A percentile compares a stretch with the other conserved stretches of the same genome.
These are phyloP conservation scores for Vigna radiata DNA, from an alignment of 306 rosid species.

Conservation along the genomic window DNA sequence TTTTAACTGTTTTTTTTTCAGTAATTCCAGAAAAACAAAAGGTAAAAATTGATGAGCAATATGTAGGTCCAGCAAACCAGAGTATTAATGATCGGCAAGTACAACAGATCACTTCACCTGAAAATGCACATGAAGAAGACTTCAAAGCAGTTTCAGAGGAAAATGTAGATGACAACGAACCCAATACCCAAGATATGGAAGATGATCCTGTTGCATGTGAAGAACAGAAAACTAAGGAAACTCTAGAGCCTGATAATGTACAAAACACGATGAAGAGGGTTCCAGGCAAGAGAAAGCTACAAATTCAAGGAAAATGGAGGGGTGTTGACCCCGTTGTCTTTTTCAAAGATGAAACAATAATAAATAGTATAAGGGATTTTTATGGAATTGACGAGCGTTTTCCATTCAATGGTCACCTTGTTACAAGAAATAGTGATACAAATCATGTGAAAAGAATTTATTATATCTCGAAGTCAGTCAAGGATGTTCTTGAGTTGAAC, in stretches of 20 bases:
- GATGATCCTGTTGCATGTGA: slow-evolving; percentile 48
- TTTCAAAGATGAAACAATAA: slow-evolving; percentile 75
- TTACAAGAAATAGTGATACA: slow-evolving; percentile 79
- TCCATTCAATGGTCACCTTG: slow-evolving; percentile 82
- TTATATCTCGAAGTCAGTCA: slow-evolving; percentile 83
- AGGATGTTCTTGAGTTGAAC: slow-evolving; percentile 88
- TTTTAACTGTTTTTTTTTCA: slow-evolving; percentile 44
- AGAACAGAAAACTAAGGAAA: slow-evolving; percentile 52
- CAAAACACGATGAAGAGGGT: slow-evolving; percentile 49
- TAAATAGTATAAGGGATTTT: slow-evolving; percentile 77
- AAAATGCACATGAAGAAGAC: slow-evolving; percentile 50
- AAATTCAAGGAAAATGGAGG: slow-evolving; percentile 92
- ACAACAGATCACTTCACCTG: slow-evolving; percentile 48
- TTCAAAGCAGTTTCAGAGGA: slow-evolving; percentile 60
- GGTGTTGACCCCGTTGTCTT: slow-evolving; percentile 96
- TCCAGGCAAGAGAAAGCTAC: slow-evolving; percentile 77
- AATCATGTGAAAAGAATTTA: slow-evolving; percentile 91
- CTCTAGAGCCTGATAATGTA: slow-evolving; percentile 46
- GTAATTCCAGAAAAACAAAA: slow-evolving; percentile 59
- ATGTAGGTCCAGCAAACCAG: slow-evolving; percentile 44
- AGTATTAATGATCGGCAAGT: slow-evolving; percentile 52
- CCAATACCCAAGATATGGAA: slow-evolving; percentile 48
- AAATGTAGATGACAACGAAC: slow-evolving; percentile 55
- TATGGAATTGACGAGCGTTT: slow-evolving; percentile 82
- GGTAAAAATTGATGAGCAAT: slow-evolving; percentile 35